phyloP scores from a whole-genome alignment of 352 stramenopile species.

The Globisporangium paddicum region DNA sequence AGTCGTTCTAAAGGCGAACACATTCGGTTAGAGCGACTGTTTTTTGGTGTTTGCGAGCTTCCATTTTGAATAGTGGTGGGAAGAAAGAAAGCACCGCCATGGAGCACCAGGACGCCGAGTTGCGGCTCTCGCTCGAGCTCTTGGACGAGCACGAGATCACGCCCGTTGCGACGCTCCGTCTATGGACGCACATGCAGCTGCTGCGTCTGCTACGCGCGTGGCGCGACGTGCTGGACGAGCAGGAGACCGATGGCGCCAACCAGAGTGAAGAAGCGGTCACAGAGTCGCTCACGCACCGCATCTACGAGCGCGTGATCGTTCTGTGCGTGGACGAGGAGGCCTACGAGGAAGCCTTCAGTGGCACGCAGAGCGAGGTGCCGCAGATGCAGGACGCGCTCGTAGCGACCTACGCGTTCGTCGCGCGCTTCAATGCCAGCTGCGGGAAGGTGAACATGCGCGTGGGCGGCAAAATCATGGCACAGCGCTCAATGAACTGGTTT shows the following conservation, averaged over 20 bases:
- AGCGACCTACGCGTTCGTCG: not conserved
- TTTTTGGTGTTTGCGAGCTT: too few species aligned
- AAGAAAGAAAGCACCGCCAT: not conserved
- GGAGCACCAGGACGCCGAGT: not conserved
- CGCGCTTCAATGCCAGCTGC: constrained; percentile 1
- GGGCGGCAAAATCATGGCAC: not conserved
- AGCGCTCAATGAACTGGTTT: not conserved
- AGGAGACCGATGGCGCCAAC: not conserved
- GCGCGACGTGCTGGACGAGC: not conserved
- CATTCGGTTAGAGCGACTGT: too few species aligned
- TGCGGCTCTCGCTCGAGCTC: not conserved
- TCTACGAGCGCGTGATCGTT: not conserved
- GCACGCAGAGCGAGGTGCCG: not conserved
- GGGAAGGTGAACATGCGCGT: not conserved
- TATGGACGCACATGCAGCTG: not conserved
- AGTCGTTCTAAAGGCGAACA: too few species aligned
- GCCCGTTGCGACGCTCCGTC: not conserved
- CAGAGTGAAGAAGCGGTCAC: not conserved
- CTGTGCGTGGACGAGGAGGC: not conserved
- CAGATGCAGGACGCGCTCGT: not conserved
- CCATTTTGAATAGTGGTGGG: not conserved
- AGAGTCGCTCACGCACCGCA: not conserved
- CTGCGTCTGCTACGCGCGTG: not conserved
- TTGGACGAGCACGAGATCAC: not conserved
- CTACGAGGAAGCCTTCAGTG: not conserved